Percentiles rank a stretch among this genome's conserved stretches.
Conservation (phyloP, 805 yeast genomes). For the Candida broadrunensis region DNA sequence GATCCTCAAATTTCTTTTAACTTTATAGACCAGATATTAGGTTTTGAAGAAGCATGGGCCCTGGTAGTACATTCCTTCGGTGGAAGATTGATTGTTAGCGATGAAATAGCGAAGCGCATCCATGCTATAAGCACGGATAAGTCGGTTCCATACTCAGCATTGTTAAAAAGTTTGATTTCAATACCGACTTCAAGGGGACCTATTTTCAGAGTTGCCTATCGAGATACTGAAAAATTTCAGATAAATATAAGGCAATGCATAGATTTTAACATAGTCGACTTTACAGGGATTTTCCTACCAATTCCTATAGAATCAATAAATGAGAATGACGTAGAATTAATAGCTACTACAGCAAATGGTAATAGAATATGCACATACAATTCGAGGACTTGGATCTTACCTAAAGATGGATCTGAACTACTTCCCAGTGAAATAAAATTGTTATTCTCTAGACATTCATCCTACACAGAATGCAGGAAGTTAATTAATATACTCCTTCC, state of each 20-base stretch:
- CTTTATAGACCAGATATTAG: slow-evolving; percentile 40
- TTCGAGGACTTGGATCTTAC: slow-evolving; percentile 26
- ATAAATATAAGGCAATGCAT: slow-evolving; percentile 35
- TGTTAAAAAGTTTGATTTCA: not conserved
- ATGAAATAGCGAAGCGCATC: slow-evolving; percentile 5
- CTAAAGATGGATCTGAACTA: slow-evolving; percentile 20
- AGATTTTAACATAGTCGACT: slow-evolving; percentile 33
- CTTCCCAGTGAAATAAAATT: slow-evolving; percentile 35
- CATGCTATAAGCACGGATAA: not conserved
- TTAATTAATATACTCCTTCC: slow-evolving; percentile 37
- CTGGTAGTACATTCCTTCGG: slow-evolving; percentile 23
- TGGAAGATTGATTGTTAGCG: slow-evolving; percentile 11
- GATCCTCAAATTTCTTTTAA: slow-evolving; percentile 37
- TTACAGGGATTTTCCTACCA: slow-evolving; percentile 26
- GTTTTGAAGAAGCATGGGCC: slow-evolving; percentile 56
- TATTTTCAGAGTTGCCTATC: slow-evolving; percentile 1
- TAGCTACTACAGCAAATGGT: slow-evolving; percentile 17
- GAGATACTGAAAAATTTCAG: slow-evolving; percentile 5
- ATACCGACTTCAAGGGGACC: not conserved
- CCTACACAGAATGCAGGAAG: slow-evolving; percentile 36
- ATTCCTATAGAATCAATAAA: slow-evolving; percentile 9
- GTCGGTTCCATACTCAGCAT: not conserved
- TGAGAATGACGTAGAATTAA: slow-evolving; percentile 6
- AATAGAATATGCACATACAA: slow-evolving; percentile 19
- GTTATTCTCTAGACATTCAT: slow-evolving; percentile 47